These are phyloP conservation scores for Aspergillus eucalypticola DNA, from an alignment of 2,329 filamentous ascomycete species.

Conservation along the genomic window DNA sequence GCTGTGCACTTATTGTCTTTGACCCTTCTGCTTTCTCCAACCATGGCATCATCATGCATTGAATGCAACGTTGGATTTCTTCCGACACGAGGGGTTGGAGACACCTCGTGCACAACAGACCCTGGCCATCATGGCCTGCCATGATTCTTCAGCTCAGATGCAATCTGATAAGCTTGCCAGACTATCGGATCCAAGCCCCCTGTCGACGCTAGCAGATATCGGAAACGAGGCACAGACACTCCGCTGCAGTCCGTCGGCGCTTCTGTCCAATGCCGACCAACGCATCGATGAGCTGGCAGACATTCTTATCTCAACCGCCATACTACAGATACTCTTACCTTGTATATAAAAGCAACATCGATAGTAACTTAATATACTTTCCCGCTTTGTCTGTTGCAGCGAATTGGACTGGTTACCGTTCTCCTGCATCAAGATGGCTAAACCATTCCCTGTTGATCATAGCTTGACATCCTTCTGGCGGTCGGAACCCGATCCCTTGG, in stretches of 20 bases:
- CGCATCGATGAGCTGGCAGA: neutral
- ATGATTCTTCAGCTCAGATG: neutral
- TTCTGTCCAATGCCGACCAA: neutral
- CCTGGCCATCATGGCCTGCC: neutral
- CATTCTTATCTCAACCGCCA: neutral
- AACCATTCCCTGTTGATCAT: constrained; percentile 22
- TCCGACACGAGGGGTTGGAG: neutral
- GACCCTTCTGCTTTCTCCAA: neutral
- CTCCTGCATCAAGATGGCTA: constrained; percentile 15
- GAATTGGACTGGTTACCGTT: neutral
- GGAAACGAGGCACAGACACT: neutral
- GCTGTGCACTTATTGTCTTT: neutral
- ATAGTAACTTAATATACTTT: neutral
- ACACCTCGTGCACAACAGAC: neutral
- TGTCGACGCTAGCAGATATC: neutral
- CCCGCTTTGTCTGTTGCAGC: neutral
- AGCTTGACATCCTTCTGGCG: constrained; percentile 47
- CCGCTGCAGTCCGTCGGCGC: neutral
- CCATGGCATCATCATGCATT: neutral
- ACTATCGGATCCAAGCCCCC: neutral
- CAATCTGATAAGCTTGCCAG: neutral
- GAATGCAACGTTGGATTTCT: neutral
- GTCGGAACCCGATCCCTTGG: constrained; percentile 40
- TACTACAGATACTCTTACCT: neutral
- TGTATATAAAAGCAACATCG: neutral